Evolutionary conservation across 345 rosid species (phyloP).

Genomic region (Brassica carinata): DNA sequence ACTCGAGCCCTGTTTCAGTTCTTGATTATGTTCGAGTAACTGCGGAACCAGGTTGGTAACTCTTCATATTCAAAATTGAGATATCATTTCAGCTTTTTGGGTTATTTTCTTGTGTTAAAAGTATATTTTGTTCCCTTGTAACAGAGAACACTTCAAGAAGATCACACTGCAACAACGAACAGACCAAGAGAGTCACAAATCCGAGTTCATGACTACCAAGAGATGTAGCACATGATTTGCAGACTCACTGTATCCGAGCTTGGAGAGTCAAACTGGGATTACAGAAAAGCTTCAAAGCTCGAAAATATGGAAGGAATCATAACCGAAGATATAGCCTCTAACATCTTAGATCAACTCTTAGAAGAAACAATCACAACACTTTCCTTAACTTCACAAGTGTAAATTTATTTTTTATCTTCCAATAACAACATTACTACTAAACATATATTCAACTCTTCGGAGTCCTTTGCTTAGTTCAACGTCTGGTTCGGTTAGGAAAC

Average conservation of each 20-base stretch:
- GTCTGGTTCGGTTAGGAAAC: not conserved
- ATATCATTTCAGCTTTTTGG: not conserved
- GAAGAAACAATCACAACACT: constrained; percentile 31
- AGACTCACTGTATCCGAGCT: constrained; percentile 27
- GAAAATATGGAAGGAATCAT: constrained; percentile 22
- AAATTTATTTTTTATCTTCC: constrained; percentile 32
- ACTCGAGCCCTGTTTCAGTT: constrained; percentile 85
- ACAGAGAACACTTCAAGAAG: constrained; percentile 31
- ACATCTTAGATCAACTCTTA: too few species aligned
- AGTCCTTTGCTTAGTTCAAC: not conserved
- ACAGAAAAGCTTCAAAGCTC: constrained; percentile 20
- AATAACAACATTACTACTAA: constrained; percentile 5
- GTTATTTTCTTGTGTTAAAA: constrained; percentile 4
- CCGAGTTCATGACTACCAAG: constrained; percentile 9
- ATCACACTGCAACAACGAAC: too few species aligned
- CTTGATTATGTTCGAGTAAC: constrained; percentile 57
- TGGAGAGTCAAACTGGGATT: constrained; percentile 7
- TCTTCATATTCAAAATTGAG: constrained; percentile 11
- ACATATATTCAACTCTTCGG: constrained; percentile 14
- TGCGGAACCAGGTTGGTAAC: constrained; percentile 45
- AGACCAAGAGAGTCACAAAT: constrained; percentile 14
- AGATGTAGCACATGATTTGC: constrained; percentile 24
- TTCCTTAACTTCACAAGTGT: constrained; percentile 19
- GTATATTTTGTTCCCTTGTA: not conserved
- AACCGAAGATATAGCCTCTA: constrained; percentile 22